Percentiles rank a stretch among this genome's conserved stretches.
Evolutionary conservation across 2,329 filamentous ascomycete genomes (phyloP).

Genomic region (Aspergillus fructus): DNA sequence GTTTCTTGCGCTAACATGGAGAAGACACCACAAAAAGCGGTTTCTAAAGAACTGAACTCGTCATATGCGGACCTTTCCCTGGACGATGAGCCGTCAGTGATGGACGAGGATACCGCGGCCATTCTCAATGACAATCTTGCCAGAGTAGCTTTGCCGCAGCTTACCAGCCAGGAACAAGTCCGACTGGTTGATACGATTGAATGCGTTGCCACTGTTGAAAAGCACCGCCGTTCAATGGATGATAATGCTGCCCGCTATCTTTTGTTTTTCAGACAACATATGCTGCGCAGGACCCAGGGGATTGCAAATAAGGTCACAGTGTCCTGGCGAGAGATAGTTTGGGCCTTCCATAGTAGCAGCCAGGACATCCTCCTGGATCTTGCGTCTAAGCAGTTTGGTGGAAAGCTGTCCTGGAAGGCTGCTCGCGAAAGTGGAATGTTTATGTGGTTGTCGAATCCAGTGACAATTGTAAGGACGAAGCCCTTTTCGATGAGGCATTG

Average conservation of each 20-base stretch:
- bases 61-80: constrained; percentile 52
- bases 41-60: constrained; percentile 50
- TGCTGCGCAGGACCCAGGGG: constrained; percentile 65
- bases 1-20: constrained; percentile 18
- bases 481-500: neutral
- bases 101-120: constrained; percentile 70
- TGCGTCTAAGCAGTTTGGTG: constrained; percentile 75
- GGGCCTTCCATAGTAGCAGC: constrained; percentile 50
- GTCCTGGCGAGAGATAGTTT: constrained; percentile 54
- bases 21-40: constrained; percentile 39
- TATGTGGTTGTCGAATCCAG: constrained; percentile 84
- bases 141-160: constrained; percentile 69
- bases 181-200: constrained; percentile 81
- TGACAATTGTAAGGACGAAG: constrained; percentile 64
- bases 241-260: constrained; percentile 86
- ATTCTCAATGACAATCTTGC: constrained; percentile 76
- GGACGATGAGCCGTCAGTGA: constrained; percentile 59
- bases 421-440: constrained; percentile 86
- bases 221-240: constrained; percentile 84
- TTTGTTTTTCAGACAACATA: constrained; percentile 81
- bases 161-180: constrained; percentile 84
- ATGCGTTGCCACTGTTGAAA: constrained; percentile 79
- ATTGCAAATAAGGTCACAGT: constrained; percentile 60
- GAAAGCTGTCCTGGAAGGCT: constrained; percentile 77
- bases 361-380: constrained; percentile 90